Base-by-base conservation (phyloP, 2,329 filamentous ascomycete species). In the Penicillium expansum region DNA sequence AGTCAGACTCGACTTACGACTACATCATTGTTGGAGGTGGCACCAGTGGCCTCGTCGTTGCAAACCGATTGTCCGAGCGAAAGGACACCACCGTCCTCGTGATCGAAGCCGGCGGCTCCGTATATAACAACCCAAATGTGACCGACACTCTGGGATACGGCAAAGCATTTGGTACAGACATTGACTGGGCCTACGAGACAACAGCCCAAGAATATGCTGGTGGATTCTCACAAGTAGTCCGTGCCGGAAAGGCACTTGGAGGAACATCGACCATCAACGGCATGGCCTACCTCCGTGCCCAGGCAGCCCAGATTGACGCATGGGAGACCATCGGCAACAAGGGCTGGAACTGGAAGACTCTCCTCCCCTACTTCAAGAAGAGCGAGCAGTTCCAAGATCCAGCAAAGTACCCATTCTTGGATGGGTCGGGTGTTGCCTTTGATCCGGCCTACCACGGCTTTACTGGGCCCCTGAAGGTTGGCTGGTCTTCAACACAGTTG, bases 241-340 rank as follows among this genome's bases (percentile, higher is more conserved):
- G 67, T 43, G 73, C 74, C n/a, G 77, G 76, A 3, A 79, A 75
- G 58, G 76, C 73, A 0, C 61, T 79, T 2, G 75, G 75, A 42
- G 78, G 76, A 6, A 76, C 75, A 3, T 77, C 73, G 16, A 67
- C 70, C 10, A 77, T 80, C 52, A 79, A 80, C 63, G 76, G 72
- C 67, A 65, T 73, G 70, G 66, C 70, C 0, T 77, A 76, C 52
- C 68, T 67, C 6, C 71, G 74, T 10, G 69, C 72, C 4, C 67
- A 74, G 37, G 62, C 61, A 6, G 62, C 62, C 13, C 73, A 78
- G 61, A 68, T 76, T 22, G 68, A 77, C 55, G 66, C 68, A 4
- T 77, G 74, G 74, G 65, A 70, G 39, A 45, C 52, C 1, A 37
- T 70, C 30, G 69, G 70, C 0, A 72, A 71, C 42, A 39, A 63